Base-by-base conservation (phyloP, 768 basidiomycete species). In the Leccinum obscurum region DNA sequence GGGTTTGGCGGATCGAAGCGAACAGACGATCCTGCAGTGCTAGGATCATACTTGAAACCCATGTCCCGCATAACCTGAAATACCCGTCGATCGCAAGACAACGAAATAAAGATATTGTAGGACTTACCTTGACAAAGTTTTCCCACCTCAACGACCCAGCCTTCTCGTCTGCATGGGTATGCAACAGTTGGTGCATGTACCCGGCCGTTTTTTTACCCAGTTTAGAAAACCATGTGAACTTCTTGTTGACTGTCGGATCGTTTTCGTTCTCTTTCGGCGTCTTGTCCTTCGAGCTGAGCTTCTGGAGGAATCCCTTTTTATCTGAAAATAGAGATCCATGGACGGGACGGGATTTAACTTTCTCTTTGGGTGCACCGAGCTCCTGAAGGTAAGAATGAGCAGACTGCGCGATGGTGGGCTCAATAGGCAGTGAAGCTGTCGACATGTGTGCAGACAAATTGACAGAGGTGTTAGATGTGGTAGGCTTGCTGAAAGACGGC, bases 1-100 rank as follows among this genome's bases (percentile, higher is more conserved):
- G 71, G 68, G 65, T 85, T 77, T 17, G 89, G 91, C 52, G 90
- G 90, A 71, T 90, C 85, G 67, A 93, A 93, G 39, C 90, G 82
- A 37, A 93, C 91, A 70, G 89, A 89, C 10, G 90, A 92, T 3
- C 91, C 91, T 20, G 90, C 89, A 3, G 89, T 90, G 60, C 84
- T 85, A 5, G 87, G 87, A 68, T 86, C 85, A 64, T 86, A 87
- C 3, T 75, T 74, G 72, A 93, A 93, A 37, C 90, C 90, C 83
- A 93, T 85, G 52, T 88, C 88, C 39, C 78, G 75, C 90, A 93
- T 90, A 39, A 90, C 74, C 90, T 92, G 64, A 9, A 49, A 54
- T 28, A 35, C 57, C 13, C 44, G 41, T 56, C 44, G 9, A 58
- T 51, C 32, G 37, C 9, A 41, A 39, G 30, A 41, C 34, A 39